phyloP scores from a whole-genome alignment of 2,329 filamentous ascomycete genomes.

The Exophiala spinifera region DNA sequence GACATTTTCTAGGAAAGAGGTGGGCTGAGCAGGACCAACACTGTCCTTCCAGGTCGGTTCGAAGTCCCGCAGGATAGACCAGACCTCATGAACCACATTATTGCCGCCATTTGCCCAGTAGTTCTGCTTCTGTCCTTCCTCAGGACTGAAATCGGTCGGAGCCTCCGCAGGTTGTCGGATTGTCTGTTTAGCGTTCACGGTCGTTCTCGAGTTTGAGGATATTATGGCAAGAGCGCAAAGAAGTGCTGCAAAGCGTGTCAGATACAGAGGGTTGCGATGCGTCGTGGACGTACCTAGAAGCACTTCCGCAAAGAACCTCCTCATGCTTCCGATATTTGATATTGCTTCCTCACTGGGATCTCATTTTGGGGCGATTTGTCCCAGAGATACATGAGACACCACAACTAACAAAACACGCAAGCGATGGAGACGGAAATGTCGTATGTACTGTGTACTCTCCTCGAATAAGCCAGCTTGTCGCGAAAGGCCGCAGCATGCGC shows the following conservation, averaged over 20 bases:
- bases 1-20: conserved; percentile 56
- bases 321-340: conserved; percentile 9
- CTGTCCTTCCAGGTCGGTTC: conserved; percentile 29
- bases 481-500: conserved; percentile 1
- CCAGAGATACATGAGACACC: not conserved
- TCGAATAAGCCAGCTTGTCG: conserved; percentile 20
- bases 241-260: conserved; percentile 2
- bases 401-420: not conserved
- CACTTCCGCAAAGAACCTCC: not conserved
- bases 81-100: conserved; percentile 27
- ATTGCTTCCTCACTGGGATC: conserved; percentile 3
- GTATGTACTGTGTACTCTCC: not conserved
- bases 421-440: not conserved
- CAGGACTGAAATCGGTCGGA: conserved; percentile 8
- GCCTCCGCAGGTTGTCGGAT: conserved; percentile 1
- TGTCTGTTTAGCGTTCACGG: conserved; percentile 4
- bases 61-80: conserved; percentile 25
- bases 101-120: conserved; percentile 25
- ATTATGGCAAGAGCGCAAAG: conserved; percentile 1
- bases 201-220: not conserved
- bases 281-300: conserved; percentile 10
- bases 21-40: conserved; percentile 44
- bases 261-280: not conserved
- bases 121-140: conserved; percentile 18
- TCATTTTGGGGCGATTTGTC: conserved; percentile 6